Evolutionary conservation across 129 eudicot genomes (phyloP), one percentile per base, ranked within the genome.

Genomic region (Escallonia herrerae): DNA sequence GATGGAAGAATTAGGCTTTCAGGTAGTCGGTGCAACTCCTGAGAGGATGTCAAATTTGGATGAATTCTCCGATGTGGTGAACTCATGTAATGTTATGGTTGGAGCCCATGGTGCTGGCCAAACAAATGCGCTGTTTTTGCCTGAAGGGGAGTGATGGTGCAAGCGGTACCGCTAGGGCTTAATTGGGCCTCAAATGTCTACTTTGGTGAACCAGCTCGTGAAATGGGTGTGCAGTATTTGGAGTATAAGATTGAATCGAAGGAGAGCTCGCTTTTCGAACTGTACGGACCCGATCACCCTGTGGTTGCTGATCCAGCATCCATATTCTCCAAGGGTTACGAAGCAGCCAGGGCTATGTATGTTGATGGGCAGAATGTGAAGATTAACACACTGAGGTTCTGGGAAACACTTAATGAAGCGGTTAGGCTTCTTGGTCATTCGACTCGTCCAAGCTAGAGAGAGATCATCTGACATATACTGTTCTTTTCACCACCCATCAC

Each of bases 101-200:
- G 95, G 91, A 51, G 83, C 80, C 13, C 97, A 84, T 72, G 95
- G 97, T 1, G 95, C 97, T 15, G 97, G 95, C 40, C 55, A 80
- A 2, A 81, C 90, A 5, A 77, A 84, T 61, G 58, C 11, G 8
- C 47, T 84, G 59, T 90, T 86, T 71, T 51, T 90, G 75, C 85
- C 84, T 0, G 13, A 71, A 15, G 91, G 85, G 4, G 79, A 85
- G 95, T 87, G n/a, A 69, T 82, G 80, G 74, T 80, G 49, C 84
- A 77, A 33, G 77, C 80, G 70, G 73, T 74, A 33, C 74, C 79
- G 7, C 52, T 73, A 11, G 71, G 62, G 55, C 62, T 67, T 43
- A 54, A 60, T 45, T 72, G 52, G 78, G 80, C 50, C 56, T 73
- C 44, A 71, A 72, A 44, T 65, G 71, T 67, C 9, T 79, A 76